A percentile compares a stretch with the other conserved stretches of the same genome.
These are phyloP conservation scores for Ophiorrhiza pumila DNA, from an alignment of 257 asterid species.

Conservation along the genomic window DNA sequence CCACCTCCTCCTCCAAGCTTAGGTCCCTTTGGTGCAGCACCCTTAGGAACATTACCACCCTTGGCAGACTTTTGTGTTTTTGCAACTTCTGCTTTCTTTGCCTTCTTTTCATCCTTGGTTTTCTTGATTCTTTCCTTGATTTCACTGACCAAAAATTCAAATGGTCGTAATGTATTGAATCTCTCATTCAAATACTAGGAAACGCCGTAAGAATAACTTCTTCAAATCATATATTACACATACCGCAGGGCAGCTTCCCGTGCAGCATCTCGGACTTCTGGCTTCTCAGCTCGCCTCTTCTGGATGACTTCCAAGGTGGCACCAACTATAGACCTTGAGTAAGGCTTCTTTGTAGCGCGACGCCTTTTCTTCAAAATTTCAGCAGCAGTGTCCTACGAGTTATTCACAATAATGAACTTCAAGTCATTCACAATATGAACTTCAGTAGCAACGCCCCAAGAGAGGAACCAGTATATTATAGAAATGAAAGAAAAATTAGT, in stretches of 20 bases:
- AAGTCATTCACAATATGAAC: not conserved
- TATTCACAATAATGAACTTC: not conserved
- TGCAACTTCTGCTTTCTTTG: slow-evolving; percentile 49
- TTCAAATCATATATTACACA: not conserved
- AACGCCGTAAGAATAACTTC: not conserved
- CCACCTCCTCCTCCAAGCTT: slow-evolving; percentile 59
- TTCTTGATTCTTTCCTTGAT: slow-evolving; percentile 63
- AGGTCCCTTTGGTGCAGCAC: slow-evolving; percentile 51
- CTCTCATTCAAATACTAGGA: not conserved
- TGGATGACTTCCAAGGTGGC: slow-evolving; percentile 65
- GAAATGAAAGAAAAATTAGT: not conserved
- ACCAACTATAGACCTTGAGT: slow-evolving; percentile 66
- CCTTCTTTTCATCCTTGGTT: slow-evolving; percentile 65
- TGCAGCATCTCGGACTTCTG: slow-evolving; percentile 65
- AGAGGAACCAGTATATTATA: not conserved
- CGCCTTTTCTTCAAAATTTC: slow-evolving; percentile 57
- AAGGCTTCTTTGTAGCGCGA: slow-evolving; percentile 56
- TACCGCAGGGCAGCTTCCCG: slow-evolving; percentile 67
- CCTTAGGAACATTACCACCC: slow-evolving; percentile 45
- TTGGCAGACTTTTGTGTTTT: slow-evolving; percentile 43
- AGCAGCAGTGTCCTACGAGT: slow-evolving; percentile 44
- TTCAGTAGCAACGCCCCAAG: not conserved
- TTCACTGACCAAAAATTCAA: slow-evolving; percentile 34
- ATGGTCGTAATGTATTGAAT: not conserved
- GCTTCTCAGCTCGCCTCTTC: slow-evolving; percentile 56